Conservation (phyloP, 2,329 filamentous ascomycete genomes). For the Hysterium pulicare region DNA sequence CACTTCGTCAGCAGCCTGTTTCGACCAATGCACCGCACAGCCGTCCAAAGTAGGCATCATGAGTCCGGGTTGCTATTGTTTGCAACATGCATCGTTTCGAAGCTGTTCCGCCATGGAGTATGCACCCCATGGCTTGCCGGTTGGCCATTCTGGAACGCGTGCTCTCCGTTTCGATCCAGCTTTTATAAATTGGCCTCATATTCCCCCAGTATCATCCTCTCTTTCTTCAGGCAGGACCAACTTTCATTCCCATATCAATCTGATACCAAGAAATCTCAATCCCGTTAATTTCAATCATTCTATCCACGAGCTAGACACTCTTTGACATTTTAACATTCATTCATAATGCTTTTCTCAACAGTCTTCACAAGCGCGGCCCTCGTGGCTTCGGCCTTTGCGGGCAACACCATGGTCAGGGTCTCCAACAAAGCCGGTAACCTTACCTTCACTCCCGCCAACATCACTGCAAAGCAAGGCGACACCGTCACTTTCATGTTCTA, state of each 20-base stretch:
- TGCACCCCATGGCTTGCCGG: conserved; percentile 22
- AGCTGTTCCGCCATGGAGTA: conserved; percentile 29
- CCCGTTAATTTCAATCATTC: conserved; percentile 17
- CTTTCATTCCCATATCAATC: conserved; percentile 30
- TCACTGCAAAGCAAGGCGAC: conserved; percentile 34
- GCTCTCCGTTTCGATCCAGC: conserved; percentile 20
- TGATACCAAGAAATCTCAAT: conserved; percentile 18
- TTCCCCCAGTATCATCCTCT: conserved; percentile 22
- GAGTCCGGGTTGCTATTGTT: conserved; percentile 23
- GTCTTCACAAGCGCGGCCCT: conserved; percentile 31
- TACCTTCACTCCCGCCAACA: conserved; percentile 33
- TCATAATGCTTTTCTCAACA: conserved; percentile 40
- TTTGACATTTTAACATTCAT: conserved; percentile 16
- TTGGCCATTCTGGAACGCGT: conserved; percentile 14
- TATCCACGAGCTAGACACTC: conserved; percentile 31
- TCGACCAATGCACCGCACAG: conserved; percentile 6
- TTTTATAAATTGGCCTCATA: conserved; percentile 37
- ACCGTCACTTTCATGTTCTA: conserved; percentile 39
- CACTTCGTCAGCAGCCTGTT: conserved; percentile 10
- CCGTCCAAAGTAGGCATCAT: conserved; percentile 8
- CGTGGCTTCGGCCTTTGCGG: conserved; percentile 27
- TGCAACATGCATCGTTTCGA: conserved; percentile 33
- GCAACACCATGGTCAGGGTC: conserved; percentile 31
- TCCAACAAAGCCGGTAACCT: conserved; percentile 21
- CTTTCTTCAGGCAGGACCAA: conserved; percentile 36